A percentile compares a stretch with the other conserved stretches of the same genome.
Conservation (phyloP, 495 filamentous ascomycete species). For the Pyrenula massariospora region DNA sequence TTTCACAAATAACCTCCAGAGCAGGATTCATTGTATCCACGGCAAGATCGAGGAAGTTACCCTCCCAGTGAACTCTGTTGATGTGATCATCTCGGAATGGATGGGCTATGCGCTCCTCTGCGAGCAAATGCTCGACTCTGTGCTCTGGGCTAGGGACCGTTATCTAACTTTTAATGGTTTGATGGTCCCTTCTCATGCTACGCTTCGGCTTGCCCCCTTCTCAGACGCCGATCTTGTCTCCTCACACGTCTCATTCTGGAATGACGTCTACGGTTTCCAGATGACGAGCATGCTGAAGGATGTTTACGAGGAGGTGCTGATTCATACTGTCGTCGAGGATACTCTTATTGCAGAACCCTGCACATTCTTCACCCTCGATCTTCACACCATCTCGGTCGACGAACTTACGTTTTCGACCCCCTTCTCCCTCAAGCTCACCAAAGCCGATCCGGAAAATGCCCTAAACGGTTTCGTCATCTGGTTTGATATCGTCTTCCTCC, state of each 20-base stretch:
- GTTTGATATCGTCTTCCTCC: slow-evolving; percentile 56
- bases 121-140: slow-evolving; percentile 91
- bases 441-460: slow-evolving; percentile 35
- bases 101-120: slow-evolving; percentile 94
- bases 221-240: slow-evolving; percentile 72
- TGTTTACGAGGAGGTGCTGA: slow-evolving; percentile 48
- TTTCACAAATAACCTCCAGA: slow-evolving; percentile 63
- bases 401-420: slow-evolving; percentile 45
- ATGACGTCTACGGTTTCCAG: slow-evolving; percentile 47
- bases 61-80: slow-evolving; percentile 69
- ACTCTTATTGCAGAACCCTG: slow-evolving; percentile 32
- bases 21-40: slow-evolving; percentile 70
- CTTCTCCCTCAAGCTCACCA: slow-evolving; percentile 41
- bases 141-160: slow-evolving; percentile 75
- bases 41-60: slow-evolving; percentile 89
- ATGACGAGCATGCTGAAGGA: slow-evolving; percentile 44
- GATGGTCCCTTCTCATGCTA: slow-evolving; percentile 86
- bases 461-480: slow-evolving; percentile 51
- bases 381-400: slow-evolving; percentile 43
- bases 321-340: slow-evolving; percentile 33
- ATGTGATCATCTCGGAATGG: slow-evolving; percentile 95
- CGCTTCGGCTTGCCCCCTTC: slow-evolving; percentile 73
- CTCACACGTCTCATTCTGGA: slow-evolving; percentile 58
- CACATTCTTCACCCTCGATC: slow-evolving; percentile 41
- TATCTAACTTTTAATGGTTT: slow-evolving; percentile 68